Evolutionary conservation across 176 grass and related monocot genomes (phyloP).

Genomic region (Eragrostis curvula): DNA sequence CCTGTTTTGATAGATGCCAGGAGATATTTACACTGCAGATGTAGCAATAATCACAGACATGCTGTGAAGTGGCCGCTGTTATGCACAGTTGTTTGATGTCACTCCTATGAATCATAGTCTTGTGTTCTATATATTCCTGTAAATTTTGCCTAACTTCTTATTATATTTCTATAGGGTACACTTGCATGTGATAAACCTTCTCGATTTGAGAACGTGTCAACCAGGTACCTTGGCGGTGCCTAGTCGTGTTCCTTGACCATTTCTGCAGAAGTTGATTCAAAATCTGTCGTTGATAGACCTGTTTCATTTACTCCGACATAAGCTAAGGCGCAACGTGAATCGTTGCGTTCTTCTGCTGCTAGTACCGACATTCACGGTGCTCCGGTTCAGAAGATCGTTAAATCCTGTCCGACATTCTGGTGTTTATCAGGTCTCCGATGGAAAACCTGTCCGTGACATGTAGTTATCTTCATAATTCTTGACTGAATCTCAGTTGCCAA

Average conservation of each 20-base stretch:
- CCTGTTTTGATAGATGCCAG: background rate
- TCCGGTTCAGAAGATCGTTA: background rate
- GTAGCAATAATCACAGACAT: background rate
- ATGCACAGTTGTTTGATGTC: background rate
- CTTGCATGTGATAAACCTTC: background rate
- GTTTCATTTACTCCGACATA: conserved; percentile 4
- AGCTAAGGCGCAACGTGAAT: background rate
- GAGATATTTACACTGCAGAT: conserved; percentile 7
- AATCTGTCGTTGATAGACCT: background rate
- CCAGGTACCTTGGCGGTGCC: background rate
- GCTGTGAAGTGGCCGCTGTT: background rate
- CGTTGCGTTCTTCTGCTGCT: too few species aligned
- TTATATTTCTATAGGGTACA: background rate
- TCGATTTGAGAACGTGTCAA: conserved; percentile 13
- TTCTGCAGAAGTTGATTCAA: conserved; percentile 7
- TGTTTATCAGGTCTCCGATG: too few species aligned
- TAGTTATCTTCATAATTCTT: too few species aligned
- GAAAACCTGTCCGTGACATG: too few species aligned
- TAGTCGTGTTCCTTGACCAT: background rate
- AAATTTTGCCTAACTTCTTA: background rate
- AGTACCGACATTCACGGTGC: too few species aligned
- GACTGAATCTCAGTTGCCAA: too few species aligned
- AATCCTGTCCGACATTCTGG: too few species aligned
- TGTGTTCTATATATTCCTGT: background rate
- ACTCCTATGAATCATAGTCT: background rate